phyloP scores from a whole-genome alignment of 768 basidiomycete genomes.

The Russula sp. region DNA sequence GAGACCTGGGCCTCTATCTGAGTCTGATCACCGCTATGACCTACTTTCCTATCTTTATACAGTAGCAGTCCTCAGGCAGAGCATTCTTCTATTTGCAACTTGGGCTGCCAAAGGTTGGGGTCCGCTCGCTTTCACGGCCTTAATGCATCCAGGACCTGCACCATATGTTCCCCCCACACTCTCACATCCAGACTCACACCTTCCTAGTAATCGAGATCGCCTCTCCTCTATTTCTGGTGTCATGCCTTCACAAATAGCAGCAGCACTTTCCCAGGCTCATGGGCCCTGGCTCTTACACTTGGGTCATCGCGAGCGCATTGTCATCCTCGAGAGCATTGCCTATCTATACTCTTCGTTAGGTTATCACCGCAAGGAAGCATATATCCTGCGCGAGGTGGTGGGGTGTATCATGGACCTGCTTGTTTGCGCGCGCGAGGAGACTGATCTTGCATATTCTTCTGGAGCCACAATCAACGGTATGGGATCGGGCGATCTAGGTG shows the following conservation, averaged over 20 bases:
- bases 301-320: slow-evolving; percentile 66
- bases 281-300: slow-evolving; percentile 86
- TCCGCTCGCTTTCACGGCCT: slow-evolving; percentile 62
- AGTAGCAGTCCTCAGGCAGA: slow-evolving; percentile 61
- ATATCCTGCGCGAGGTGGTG: slow-evolving; percentile 77
- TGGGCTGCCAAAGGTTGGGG: slow-evolving; percentile 91
- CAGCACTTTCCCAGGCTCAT: slow-evolving; percentile 61
- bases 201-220: slow-evolving; percentile 45
- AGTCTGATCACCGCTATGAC: slow-evolving; percentile 47
- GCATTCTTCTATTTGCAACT: slow-evolving; percentile 65
- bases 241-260: slow-evolving; percentile 58
- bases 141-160: slow-evolving; percentile 58
- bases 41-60: slow-evolving; percentile 61
- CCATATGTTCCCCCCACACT: slow-evolving; percentile 55
- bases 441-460: slow-evolving; percentile 36
- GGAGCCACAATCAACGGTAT: slow-evolving; percentile 38
- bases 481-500: slow-evolving; percentile 35
- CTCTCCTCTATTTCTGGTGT: slow-evolving; percentile 64
- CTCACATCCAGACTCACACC: slow-evolving; percentile 36
- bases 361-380: slow-evolving; percentile 82
- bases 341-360: slow-evolving; percentile 75
- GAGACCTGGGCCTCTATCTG: slow-evolving; percentile 41
- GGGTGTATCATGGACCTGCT: slow-evolving; percentile 79
- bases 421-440: slow-evolving; percentile 75
- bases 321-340: slow-evolving; percentile 60